Percentiles rank a stretch among this genome's conserved stretches.
These are phyloP conservation scores for Coelastrella sp. DNA, from an alignment of 139 green algal genomes.

Conservation along the genomic window DNA sequence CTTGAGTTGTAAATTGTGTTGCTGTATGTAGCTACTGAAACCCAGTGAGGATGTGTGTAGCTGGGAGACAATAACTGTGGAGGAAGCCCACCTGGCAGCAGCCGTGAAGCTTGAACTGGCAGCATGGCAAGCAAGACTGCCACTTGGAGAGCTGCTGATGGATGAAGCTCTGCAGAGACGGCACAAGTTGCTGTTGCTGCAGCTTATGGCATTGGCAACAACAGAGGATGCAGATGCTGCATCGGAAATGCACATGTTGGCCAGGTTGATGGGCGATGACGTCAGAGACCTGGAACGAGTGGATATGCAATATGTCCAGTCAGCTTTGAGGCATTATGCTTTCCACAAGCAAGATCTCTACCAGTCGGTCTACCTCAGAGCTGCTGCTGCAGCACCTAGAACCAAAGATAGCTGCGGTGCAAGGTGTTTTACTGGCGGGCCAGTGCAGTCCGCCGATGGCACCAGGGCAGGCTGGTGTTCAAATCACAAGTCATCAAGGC, in stretches of 20 bases:
- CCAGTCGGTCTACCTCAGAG: not conserved
- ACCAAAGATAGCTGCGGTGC: no score
- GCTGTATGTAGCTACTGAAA: not conserved
- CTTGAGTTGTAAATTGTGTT: not conserved
- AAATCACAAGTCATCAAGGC: no score
- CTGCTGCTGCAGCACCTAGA: not conserved
- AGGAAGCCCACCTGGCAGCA: conserved; percentile 23
- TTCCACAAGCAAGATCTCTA: not conserved
- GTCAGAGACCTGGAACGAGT: not conserved
- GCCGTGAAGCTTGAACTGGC: not conserved
- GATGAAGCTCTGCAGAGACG: not conserved
- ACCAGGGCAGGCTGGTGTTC: not conserved
- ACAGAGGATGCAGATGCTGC: not conserved
- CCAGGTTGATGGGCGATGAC: no score
- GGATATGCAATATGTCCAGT: not conserved
- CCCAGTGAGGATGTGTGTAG: not conserved
- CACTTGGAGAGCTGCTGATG: not conserved
- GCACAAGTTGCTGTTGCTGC: conserved; percentile 10
- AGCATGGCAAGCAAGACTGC: conserved; percentile 20
- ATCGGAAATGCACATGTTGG: not conserved
- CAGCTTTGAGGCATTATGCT: not conserved
- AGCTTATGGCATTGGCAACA: not conserved
- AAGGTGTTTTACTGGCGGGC: no score
- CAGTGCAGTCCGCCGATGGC: no score
- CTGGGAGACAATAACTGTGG: not conserved